Base-by-base conservation (phyloP, 495 filamentous ascomycete genomes). In the Penicillium turbatum region DNA sequence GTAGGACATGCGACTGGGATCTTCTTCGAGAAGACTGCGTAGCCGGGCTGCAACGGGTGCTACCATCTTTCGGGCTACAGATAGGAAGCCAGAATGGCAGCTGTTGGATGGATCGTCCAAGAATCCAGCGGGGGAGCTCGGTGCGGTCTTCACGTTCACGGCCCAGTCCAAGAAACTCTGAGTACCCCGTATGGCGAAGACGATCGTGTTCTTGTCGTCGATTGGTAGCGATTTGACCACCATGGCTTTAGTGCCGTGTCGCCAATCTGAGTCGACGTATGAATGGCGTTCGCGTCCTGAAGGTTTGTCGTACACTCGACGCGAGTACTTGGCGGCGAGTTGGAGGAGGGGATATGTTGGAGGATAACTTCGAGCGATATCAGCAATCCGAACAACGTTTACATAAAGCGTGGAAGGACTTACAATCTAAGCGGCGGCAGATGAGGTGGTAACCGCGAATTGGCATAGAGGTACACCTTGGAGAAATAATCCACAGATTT, bases 131-230 rank as follows among this genome's bases (percentile, higher is more conserved):
- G 89, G 86, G 1, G 79, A 70, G 0, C 75, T 73, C 3, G 89
- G 88, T 7, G 76, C 78, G 0, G 81, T 79, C 17, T 84, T 80
- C 5, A 90, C 74, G 62, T 95, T 95, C 7, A 92, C 86, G 3
- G 84, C 78, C 89, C 89, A 93, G 68, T 93, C 89, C 73, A 88
- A 83, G 61, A 90, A 87, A 1, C 81, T 87, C 30, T 88, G 82
- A 0, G 80, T 88, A 1, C 89, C 89, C 6, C 89, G 82, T 46
- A 93, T 88, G 31, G 89, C 87, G 59, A 92, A 86, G 19, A 92
- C 83, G 37, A 92, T 82, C 12, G 83, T 84, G 61, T 89, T 83
- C 72, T 84, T 80, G 58, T 88, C 77, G 61, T 92, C 87, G 59
- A 89, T 79, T 5, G 86, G 81, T 10, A 90, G 70, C 0, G 84